These are phyloP conservation scores for Besnoitia besnoiti DNA, from an alignment of 169 alveolate species.

Conservation along the genomic window DNA sequence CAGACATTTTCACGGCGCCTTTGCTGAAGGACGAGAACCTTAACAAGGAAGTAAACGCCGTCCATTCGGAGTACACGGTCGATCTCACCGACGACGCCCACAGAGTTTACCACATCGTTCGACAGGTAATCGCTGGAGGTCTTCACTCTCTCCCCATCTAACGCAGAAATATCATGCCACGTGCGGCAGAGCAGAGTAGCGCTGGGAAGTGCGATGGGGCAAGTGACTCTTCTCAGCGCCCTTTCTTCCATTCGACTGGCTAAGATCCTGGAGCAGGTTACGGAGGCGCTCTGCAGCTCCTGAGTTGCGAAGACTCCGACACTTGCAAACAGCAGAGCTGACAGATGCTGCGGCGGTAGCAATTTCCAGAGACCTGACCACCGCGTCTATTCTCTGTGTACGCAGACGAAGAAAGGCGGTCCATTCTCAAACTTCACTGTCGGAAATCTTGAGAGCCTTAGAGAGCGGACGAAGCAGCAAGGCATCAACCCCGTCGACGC, in stretches of 20 bases:
- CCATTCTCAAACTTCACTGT: conserved; percentile 41
- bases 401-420: not conserved
- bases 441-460: conserved; percentile 41
- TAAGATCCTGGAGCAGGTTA: too few relatives aligned
- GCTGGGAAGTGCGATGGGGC: too few relatives aligned
- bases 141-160: too few relatives aligned
- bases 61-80: conserved; percentile 38
- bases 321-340: too few relatives aligned
- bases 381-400: not conserved
- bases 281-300: too few relatives aligned
- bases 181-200: too few relatives aligned
- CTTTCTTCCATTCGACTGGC: too few relatives aligned
- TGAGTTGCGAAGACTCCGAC: too few relatives aligned
- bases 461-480: not conserved
- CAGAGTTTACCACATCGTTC: not conserved
- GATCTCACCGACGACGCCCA: conserved; percentile 14
- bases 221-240: too few relatives aligned
- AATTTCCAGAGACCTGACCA: not conserved
- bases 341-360: not conserved
- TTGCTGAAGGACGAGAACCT: not conserved
- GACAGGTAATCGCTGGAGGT: conserved; percentile 25
- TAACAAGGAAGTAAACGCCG: conserved; percentile 24
- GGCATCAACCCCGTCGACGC: conserved; percentile 34
- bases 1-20: not conserved
- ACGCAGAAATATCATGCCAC: too few relatives aligned